A percentile compares a stretch with the other conserved stretches of the same genome.
Evolutionary conservation across 2,329 filamentous ascomycete species (phyloP).

Genomic region (Rutstroemia sp.): DNA sequence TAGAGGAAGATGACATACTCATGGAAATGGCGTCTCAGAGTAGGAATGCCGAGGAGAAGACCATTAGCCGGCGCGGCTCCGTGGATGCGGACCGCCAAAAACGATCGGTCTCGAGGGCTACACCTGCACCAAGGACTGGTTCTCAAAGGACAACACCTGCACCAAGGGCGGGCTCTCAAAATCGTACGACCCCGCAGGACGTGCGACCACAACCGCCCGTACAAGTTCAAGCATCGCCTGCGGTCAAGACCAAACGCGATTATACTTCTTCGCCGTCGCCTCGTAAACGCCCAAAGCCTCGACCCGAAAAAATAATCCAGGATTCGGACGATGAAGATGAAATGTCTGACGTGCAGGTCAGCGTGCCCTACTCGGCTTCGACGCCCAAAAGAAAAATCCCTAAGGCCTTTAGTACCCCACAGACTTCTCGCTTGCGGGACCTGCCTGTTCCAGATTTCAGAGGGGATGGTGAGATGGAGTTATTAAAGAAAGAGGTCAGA

Average conservation of each 20-base stretch:
- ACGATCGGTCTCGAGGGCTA: neutral
- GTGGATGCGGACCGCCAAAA: neutral
- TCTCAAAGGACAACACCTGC: slow-evolving; percentile 1
- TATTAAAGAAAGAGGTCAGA: slow-evolving; percentile 13
- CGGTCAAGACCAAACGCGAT: slow-evolving; percentile 1
- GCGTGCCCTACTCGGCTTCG: slow-evolving; percentile 13
- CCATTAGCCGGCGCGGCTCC: neutral
- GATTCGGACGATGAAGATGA: slow-evolving; percentile 29
- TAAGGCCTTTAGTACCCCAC: neutral
- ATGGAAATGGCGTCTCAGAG: neutral
- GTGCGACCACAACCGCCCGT: slow-evolving; percentile 3
- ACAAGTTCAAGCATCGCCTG: slow-evolving; percentile 24
- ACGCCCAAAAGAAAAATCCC: slow-evolving; percentile 15
- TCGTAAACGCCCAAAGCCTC: slow-evolving; percentile 11
- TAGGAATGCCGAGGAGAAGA: neutral
- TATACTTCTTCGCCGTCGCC: slow-evolving; percentile 10
- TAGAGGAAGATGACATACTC: neutral
- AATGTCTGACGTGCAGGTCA: slow-evolving; percentile 15
- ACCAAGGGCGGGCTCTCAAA: neutral
- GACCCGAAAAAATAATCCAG: slow-evolving; percentile 16
- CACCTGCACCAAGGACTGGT: neutral
- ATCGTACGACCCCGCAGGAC: neutral
- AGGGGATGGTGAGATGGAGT: slow-evolving; percentile 5
- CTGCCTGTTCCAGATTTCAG: neutral
- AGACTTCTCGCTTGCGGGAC: neutral